Base-by-base conservation (phyloP, 2,329 filamentous ascomycete genomes). In the Cladosporium sp. region DNA sequence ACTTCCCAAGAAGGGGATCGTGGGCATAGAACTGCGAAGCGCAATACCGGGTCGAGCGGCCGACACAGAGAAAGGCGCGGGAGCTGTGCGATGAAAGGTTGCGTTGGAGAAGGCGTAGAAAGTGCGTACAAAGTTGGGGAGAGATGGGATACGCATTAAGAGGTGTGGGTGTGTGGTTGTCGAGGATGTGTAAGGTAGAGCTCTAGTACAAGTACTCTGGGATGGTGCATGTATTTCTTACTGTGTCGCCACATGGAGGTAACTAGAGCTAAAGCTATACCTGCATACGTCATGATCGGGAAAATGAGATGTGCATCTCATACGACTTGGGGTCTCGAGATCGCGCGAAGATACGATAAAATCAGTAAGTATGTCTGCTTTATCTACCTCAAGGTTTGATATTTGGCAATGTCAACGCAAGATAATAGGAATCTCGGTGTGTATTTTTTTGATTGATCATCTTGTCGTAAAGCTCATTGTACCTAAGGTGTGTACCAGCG, bases 1-100 rank as follows among this genome's bases (percentile, higher is more conserved):
- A 50, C 84, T 82, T 59, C 86, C 77, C 32, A 95, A 63, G 59
- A 95, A 88, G 1, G 90, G 86, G 62, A 95, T 85, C 1, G 78
- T 79, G 47, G 88, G 84, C 81, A 92, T 89, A 60, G 86, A 59
- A 57, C 69, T 61, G 61, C 68, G 59, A 60, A 66, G 29, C 65
- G 57, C 46, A 57, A 57, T 61, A 15, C 61, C 56, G 47, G 55
- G 63, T 63, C 50, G 59, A 57, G 53, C 60, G 57, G 52, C 61
- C 51, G 67, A 58, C 20, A 69, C 47, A 25, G 55, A 53, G 5
- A 56, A 53, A 27, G 51, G 54, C 29, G 61, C 52, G 20, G 57
- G 48, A 13, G 62, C 41, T 40, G 47, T 43, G 27, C 45, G 49
- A 38, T 62, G 59, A 27, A 63, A 43, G 7, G 70, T 75, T 35